Evolutionary conservation across 2,329 filamentous ascomycete genomes (phyloP).

Genomic region (Aspergillus caelatus): DNA sequence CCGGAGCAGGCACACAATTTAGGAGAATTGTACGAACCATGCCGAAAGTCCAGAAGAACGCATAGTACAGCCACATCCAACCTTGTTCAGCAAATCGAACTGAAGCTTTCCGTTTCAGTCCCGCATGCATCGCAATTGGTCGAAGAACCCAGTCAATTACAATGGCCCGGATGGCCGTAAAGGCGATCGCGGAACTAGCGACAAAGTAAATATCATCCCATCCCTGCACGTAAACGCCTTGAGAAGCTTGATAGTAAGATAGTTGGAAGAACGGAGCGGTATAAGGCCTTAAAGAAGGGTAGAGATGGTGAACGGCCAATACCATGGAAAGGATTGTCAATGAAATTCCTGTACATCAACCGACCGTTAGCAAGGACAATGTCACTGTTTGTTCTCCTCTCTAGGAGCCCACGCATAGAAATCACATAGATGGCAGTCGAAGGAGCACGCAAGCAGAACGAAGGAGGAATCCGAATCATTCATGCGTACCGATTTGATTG

Average conservation of each 20-base stretch:
- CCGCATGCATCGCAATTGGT: slow-evolving; percentile 72
- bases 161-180: slow-evolving; percentile 82
- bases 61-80: slow-evolving; percentile 86
- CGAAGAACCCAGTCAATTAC: slow-evolving; percentile 85
- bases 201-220: slow-evolving; percentile 79
- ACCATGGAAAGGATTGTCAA: slow-evolving; percentile 84
- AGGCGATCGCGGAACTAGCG: slow-evolving; percentile 75
- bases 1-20: background rate
- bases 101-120: slow-evolving; percentile 76
- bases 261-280: slow-evolving; percentile 88
- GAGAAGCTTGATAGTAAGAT: slow-evolving; percentile 74
- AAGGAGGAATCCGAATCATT: slow-evolving; percentile 30
- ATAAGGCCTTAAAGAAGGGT: slow-evolving; percentile 75
- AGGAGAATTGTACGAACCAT: slow-evolving; percentile 62
- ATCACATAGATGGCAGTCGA: background rate
- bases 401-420: background rate
- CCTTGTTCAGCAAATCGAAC: slow-evolving; percentile 91
- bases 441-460: background rate
- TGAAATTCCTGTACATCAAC: slow-evolving; percentile 66
- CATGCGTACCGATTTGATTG: slow-evolving; percentile 72
- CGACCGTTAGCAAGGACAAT: slow-evolving; percentile 21
- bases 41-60: slow-evolving; percentile 78
- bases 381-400: slow-evolving; percentile 1
- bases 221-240: slow-evolving; percentile 74
- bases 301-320: slow-evolving; percentile 77